A percentile compares a stretch with the other conserved stretches of the same genome.
phyloP scores from a whole-genome alignment of 805 yeast genomes.

The Cephaloascus albidus region DNA sequence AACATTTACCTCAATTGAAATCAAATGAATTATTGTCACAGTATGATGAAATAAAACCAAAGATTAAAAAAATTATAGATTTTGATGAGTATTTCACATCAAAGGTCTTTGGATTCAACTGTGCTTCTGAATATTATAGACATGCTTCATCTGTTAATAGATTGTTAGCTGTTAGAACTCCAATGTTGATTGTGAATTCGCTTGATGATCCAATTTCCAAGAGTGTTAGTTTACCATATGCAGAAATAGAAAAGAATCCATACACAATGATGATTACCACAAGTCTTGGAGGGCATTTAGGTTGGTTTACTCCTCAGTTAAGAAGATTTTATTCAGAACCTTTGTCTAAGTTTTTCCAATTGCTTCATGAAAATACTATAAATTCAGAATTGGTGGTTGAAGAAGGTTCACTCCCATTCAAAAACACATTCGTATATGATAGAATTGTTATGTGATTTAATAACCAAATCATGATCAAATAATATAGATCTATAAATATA shows the following conservation, averaged over 20 bases:
- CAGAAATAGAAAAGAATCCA: conserved; percentile 46
- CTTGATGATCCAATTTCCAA: conserved; percentile 61
- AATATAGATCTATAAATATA: no score
- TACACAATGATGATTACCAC: conserved; percentile 47
- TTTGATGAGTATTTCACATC: conserved; percentile 60
- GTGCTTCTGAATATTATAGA: conserved; percentile 54
- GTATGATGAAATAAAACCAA: conserved; percentile 19
- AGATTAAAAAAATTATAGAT: conserved; percentile 33
- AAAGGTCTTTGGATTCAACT: conserved; percentile 51
- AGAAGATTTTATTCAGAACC: conserved; percentile 31
- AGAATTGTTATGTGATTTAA: background rate
- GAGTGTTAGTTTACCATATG: conserved; percentile 39
- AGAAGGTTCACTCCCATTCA: background rate
- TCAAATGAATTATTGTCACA: conserved; percentile 13
- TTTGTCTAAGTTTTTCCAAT: conserved; percentile 17
- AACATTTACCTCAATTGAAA: conserved; percentile 19
- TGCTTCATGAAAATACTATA: background rate
- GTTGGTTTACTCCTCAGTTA: conserved; percentile 26
- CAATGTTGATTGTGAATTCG: conserved; percentile 51
- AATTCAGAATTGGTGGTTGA: background rate
- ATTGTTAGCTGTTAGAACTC: conserved; percentile 47
- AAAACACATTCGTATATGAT: background rate
- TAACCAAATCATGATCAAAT: no score
- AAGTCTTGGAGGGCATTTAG: conserved; percentile 67
- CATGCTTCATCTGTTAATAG: conserved; percentile 55